Conservation (phyloP, 2,329 filamentous ascomycete genomes). For the Basipetospora chlamydospora region DNA sequence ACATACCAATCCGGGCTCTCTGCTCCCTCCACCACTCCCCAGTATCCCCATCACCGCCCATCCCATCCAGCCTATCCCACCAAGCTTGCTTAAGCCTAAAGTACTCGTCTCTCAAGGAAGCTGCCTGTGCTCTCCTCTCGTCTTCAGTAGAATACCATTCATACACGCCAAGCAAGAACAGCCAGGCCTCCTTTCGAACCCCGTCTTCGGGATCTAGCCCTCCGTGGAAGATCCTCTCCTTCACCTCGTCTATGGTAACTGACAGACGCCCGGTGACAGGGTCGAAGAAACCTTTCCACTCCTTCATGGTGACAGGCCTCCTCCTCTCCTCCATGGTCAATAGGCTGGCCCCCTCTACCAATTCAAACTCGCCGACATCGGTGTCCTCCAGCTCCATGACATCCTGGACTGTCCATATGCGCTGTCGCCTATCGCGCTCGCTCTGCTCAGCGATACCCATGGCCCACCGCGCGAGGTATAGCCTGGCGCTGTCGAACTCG, state of each 20-base stretch:
- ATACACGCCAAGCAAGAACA: constrained; percentile 82
- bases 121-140: constrained; percentile 69
- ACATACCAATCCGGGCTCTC: constrained; percentile 77
- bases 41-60: constrained; percentile 63
- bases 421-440: constrained; percentile 68
- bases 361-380: constrained; percentile 88
- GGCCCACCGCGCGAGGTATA: constrained; percentile 92
- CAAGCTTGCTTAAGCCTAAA: constrained; percentile 84
- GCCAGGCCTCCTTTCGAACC: constrained; percentile 90
- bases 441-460: constrained; percentile 98
- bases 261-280: constrained; percentile 55
- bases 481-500: constrained; percentile 88
- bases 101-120: constrained; percentile 82
- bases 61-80: constrained; percentile 88
- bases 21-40: constrained; percentile 97
- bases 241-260: constrained; percentile 80
- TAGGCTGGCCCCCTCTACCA: constrained; percentile 65
- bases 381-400: constrained; percentile 89
- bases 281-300: constrained; percentile 91
- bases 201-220: constrained; percentile 80
- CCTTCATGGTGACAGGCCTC: constrained; percentile 61
- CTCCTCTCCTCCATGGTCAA: constrained; percentile 64
- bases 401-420: constrained; percentile 88
- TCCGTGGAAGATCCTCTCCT: constrained; percentile 93
- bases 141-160: constrained; percentile 84